phyloP scores from a whole-genome alignment of 805 yeast species.

The Candida caryicola region DNA sequence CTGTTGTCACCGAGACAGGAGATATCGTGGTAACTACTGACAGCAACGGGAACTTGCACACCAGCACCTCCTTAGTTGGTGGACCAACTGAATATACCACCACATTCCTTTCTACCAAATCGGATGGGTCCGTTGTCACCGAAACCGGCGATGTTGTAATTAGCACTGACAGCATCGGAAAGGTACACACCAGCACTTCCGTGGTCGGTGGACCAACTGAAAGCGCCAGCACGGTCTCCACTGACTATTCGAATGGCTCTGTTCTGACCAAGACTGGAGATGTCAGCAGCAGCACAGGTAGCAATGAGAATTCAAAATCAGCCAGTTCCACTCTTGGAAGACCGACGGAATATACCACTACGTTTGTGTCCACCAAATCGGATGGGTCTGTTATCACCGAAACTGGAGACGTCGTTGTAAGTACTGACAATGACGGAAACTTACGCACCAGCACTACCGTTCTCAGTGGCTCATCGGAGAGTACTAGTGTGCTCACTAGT shows the following conservation, averaged over 20 bases:
- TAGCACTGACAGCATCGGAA: slow-evolving; percentile 16
- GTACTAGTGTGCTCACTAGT: slow-evolving; percentile 4
- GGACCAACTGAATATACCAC: slow-evolving; percentile 14
- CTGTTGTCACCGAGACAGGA: slow-evolving; percentile 16
- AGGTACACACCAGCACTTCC: slow-evolving; percentile 13
- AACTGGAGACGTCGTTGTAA: slow-evolving; percentile 17
- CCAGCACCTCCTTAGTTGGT: slow-evolving; percentile 11
- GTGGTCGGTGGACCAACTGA: slow-evolving; percentile 5
- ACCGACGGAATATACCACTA: slow-evolving; percentile 15
- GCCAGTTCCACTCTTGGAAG: too few relatives aligned
- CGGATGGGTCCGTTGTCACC: slow-evolving; percentile 14
- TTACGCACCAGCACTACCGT: slow-evolving; percentile 13
- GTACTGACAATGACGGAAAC: slow-evolving; percentile 16
- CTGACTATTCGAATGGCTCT: slow-evolving; percentile 10
- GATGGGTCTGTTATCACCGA: slow-evolving; percentile 16
- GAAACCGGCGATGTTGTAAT: slow-evolving; percentile 18
- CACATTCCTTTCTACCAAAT: slow-evolving; percentile 13
- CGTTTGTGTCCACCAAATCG: slow-evolving; percentile 13
- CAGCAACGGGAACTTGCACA: slow-evolving; percentile 13
- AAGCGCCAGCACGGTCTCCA: slow-evolving; percentile 17
- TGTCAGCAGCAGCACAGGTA: slow-evolving; percentile 13
- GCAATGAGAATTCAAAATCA: slow-evolving; percentile 3
- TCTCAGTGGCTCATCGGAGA: slow-evolving; percentile 1
- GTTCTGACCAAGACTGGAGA: slow-evolving; percentile 4
- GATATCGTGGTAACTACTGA: slow-evolving; percentile 17